phyloP scores from a whole-genome alignment of 1,139 yeast species.

The Eremothecium sinecaudum region DNA sequence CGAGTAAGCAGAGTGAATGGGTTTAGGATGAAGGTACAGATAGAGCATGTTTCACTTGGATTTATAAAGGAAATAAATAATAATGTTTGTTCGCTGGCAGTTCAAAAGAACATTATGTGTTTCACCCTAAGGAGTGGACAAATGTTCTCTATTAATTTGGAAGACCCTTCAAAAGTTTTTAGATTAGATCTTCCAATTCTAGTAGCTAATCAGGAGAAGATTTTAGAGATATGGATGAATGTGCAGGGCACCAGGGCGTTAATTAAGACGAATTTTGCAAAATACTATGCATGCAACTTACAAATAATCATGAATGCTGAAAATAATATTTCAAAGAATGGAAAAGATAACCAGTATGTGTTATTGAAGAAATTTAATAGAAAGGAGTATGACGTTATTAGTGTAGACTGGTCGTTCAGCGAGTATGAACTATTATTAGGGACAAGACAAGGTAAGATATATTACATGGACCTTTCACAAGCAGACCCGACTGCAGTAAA shows the following conservation, averaged over 20 bases:
- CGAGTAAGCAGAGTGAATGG: no score
- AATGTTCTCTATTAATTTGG: slow-evolving; percentile 23
- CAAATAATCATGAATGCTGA: slow-evolving; percentile 7
- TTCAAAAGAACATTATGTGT: slow-evolving; percentile 20
- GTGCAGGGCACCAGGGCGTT: slow-evolving; percentile 16
- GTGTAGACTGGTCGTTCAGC: slow-evolving; percentile 17
- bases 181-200: slow-evolving; percentile 17
- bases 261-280: slow-evolving; percentile 27
- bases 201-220: slow-evolving; percentile 15
- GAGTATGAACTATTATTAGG: slow-evolving; percentile 20
- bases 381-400: slow-evolving; percentile 21
- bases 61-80: slow-evolving; percentile 21
- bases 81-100: slow-evolving; percentile 23
- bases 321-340: background rate
- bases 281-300: slow-evolving; percentile 21
- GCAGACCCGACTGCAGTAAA: slow-evolving; percentile 12
- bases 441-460: slow-evolving; percentile 21
- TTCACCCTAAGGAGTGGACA: slow-evolving; percentile 25
- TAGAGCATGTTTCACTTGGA: slow-evolving; percentile 28
- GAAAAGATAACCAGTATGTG: slow-evolving; percentile 10
- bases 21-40: slow-evolving; percentile 24
- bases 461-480: slow-evolving; percentile 13
- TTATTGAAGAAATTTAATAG: slow-evolving; percentile 18
- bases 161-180: slow-evolving; percentile 23
- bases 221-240: slow-evolving; percentile 23